Evolutionary conservation across 192 early-diverging fungal species (phyloP).

Genomic region (Backusella australiensis): DNA sequence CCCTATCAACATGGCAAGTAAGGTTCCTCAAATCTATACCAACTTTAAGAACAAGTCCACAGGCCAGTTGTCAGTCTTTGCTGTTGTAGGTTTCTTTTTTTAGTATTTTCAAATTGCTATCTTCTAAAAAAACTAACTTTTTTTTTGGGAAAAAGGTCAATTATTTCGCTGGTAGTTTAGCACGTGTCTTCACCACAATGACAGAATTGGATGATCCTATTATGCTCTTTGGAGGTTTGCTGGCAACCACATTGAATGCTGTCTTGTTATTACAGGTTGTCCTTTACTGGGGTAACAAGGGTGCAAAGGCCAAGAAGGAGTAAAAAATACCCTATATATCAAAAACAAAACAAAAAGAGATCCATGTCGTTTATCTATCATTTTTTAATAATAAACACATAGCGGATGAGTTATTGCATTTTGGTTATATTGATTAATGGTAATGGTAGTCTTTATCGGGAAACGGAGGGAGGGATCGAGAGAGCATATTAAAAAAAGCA

Average conservation of each 20-base stretch:
- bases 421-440: background rate
- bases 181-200: constrained; percentile 89
- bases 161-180: constrained; percentile 81
- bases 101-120: too few species aligned
- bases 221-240: constrained; percentile 65
- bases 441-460: background rate
- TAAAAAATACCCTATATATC: background rate
- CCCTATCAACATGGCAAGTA: constrained; percentile 73
- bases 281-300: constrained; percentile 64
- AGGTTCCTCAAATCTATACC: constrained; percentile 87
- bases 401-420: background rate
- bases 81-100: constrained; percentile 23
- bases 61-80: constrained; percentile 93
- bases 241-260: constrained; percentile 76
- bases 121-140: too few species aligned
- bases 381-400: background rate
- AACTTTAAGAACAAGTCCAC: constrained; percentile 82
- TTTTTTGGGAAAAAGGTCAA: constrained; percentile 45
- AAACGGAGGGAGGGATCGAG: background rate
- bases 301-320: background rate
- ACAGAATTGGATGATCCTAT: constrained; percentile 84
- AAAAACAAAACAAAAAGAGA: background rate
- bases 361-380: background rate
- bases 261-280: constrained; percentile 78
- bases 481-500: background rate